These are phyloP conservation scores for Podospora tetraspora DNA, from an alignment of 495 filamentous ascomycete genomes.

Conservation along the genomic window DNA sequence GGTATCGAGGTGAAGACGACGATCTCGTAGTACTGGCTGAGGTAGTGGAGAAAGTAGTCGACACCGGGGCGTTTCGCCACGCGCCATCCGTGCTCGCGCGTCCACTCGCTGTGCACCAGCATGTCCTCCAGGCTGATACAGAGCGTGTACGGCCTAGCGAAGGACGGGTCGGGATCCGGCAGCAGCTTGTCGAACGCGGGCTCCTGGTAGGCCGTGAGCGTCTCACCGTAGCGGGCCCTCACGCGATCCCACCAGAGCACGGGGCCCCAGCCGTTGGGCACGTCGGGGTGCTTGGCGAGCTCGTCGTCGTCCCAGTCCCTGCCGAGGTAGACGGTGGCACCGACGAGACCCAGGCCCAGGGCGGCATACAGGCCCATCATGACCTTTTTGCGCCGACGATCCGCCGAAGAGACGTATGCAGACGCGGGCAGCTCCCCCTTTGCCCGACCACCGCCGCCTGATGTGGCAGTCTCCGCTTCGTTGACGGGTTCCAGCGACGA, in stretches of 20 bases:
- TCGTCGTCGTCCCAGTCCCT: conserved; percentile 76
- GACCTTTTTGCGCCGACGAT: conserved; percentile 67
- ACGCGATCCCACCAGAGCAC: conserved; percentile 72
- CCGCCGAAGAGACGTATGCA: conserved; percentile 84
- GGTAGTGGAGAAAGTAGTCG: conserved; percentile 94
- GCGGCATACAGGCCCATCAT: conserved; percentile 54
- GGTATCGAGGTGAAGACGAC: conserved; percentile 90
- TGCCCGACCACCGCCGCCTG: conserved; percentile 43
- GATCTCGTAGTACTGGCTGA: conserved; percentile 95
- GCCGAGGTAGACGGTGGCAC: conserved; percentile 58
- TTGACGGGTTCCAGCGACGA: conserved; percentile 53
- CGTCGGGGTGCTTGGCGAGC: conserved; percentile 61
- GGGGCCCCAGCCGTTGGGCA: conserved; percentile 57
- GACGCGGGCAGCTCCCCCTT: conserved; percentile 67
- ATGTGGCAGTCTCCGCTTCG: conserved; percentile 45
- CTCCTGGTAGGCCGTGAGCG: conserved; percentile 88
- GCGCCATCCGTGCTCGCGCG: conserved; percentile 88
- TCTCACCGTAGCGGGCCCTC: conserved; percentile 64
- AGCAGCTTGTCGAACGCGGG: conserved; percentile 91
- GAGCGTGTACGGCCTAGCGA: conserved; percentile 85
- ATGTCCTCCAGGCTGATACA: conserved; percentile 91
- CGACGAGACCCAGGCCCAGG: conserved; percentile 36
- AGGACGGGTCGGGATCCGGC: conserved; percentile 76
- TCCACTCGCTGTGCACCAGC: conserved; percentile 90
- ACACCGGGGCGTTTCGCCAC: conserved; percentile 91